phyloP scores from a whole-genome alignment of 2,329 filamentous ascomycete species.

The Ceratocystiopsis sp. region DNA sequence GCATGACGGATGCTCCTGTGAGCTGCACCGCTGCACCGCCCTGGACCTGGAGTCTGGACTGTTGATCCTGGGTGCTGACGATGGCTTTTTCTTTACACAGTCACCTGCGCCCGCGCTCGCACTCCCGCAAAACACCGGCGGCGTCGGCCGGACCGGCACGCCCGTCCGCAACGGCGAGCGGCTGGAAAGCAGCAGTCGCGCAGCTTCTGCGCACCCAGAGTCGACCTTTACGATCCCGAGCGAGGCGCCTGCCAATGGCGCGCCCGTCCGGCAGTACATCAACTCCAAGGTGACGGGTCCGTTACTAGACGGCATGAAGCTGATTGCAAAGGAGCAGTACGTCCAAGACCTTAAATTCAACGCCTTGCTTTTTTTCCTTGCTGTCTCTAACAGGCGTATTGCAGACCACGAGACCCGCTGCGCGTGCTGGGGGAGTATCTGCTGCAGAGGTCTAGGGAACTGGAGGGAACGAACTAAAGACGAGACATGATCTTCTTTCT shows the following conservation, averaged over 20 bases:
- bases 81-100: too few species aligned
- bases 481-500: background rate
- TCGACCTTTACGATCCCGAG: constrained; percentile 35
- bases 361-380: background rate
- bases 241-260: constrained; percentile 46
- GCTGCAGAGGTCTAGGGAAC: constrained; percentile 47
- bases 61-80: too few species aligned
- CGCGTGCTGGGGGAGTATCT: constrained; percentile 54
- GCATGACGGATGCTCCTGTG: too few species aligned
- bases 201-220: constrained; percentile 38
- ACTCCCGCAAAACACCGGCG: background rate
- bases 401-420: constrained; percentile 49
- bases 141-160: constrained; percentile 27
- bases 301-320: constrained; percentile 59
- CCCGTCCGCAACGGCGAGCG: constrained; percentile 20
- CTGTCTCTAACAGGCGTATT: constrained; percentile 1
- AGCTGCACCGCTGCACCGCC: too few species aligned
- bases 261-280: constrained; percentile 51
- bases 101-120: background rate
- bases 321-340: constrained; percentile 52
- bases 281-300: constrained; percentile 53
- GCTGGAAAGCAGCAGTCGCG: constrained; percentile 26
- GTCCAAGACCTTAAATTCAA: constrained; percentile 15
- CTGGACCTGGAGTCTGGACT: too few species aligned
- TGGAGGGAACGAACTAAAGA: constrained; percentile 25